These are phyloP conservation scores for Metschnikowia koreensis DNA, from an alignment of 805 yeast genomes.

Conservation along the genomic window DNA sequence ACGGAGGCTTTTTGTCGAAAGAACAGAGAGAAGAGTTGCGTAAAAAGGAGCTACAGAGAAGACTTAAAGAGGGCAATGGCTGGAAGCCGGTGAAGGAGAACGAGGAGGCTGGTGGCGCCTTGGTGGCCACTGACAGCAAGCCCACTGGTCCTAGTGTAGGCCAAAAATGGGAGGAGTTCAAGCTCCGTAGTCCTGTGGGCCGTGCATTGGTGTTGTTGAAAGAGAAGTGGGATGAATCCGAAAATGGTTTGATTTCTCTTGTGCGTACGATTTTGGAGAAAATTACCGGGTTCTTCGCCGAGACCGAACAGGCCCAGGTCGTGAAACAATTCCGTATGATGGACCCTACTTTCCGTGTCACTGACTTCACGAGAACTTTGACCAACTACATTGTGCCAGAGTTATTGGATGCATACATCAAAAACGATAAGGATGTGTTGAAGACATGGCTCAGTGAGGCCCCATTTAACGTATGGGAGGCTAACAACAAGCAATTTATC, in stretches of 20 bases:
- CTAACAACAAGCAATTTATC: slow-evolving; percentile 86
- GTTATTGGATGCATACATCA: slow-evolving; percentile 89
- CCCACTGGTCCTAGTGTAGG: slow-evolving; percentile 67
- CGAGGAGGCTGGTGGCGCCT: slow-evolving; percentile 77
- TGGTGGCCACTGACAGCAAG: slow-evolving; percentile 79
- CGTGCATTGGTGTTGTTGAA: slow-evolving; percentile 58
- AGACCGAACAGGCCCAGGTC: slow-evolving; percentile 95
- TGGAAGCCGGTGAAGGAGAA: slow-evolving; percentile 70
- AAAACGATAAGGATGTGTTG: slow-evolving; percentile 80
- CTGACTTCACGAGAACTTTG: slow-evolving; percentile 74
- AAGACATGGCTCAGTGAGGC: slow-evolving; percentile 96
- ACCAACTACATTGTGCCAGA: slow-evolving; percentile 95
- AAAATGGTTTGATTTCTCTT: slow-evolving; percentile 81
- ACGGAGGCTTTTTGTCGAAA: slow-evolving; percentile 88
- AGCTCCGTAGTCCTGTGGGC: slow-evolving; percentile 68
- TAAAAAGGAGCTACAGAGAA: slow-evolving; percentile 46
- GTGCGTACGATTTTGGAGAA: slow-evolving; percentile 78
- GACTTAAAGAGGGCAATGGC: slow-evolving; percentile 56
- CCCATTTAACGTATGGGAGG: slow-evolving; percentile 90
- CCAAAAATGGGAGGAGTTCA: slow-evolving; percentile 64
- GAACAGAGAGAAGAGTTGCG: slow-evolving; percentile 78
- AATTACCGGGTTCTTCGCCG: slow-evolving; percentile 86
- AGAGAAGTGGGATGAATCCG: slow-evolving; percentile 87
- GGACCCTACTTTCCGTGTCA: slow-evolving; percentile 85
- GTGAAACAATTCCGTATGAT: slow-evolving; percentile 77